Conservation (phyloP, 306 rosid genomes). For the Cicer chorassanicum region DNA sequence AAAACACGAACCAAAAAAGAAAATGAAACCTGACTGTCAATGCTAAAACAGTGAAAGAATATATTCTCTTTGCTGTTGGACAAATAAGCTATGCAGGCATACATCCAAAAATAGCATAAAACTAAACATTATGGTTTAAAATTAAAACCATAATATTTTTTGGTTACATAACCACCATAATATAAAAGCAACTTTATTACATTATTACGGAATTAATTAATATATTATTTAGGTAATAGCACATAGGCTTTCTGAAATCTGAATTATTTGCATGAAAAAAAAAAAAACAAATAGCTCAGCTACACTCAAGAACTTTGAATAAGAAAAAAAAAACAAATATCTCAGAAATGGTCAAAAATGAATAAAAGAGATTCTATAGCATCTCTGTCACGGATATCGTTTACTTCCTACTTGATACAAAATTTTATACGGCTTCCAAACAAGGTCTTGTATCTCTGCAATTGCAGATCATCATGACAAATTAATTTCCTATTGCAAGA, state of each 20-base stretch:
- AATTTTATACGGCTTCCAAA: slow-evolving; percentile 13
- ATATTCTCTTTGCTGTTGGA: slow-evolving; percentile 44
- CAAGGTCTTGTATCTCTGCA: slow-evolving; percentile 36
- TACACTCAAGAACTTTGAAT: slow-evolving; percentile 7
- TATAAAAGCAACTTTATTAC: slow-evolving; percentile 11
- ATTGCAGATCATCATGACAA: slow-evolving; percentile 26
- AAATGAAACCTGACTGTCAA: slow-evolving; percentile 41
- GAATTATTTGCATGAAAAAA: slow-evolving; percentile 2
- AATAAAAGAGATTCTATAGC: slow-evolving; percentile 40
- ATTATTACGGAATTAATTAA: not conserved
- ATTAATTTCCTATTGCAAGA: slow-evolving; percentile 35
- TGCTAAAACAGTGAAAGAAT: slow-evolving; percentile 47
- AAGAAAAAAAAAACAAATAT: not conserved
- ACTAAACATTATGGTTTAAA: slow-evolving; percentile 26
- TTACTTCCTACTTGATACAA: slow-evolving; percentile 37
- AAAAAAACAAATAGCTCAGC: slow-evolving; percentile 16
- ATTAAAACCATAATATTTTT: slow-evolving; percentile 7
- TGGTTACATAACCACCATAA: not conserved
- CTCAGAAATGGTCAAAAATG: slow-evolving; percentile 17
- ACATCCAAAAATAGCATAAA: slow-evolving; percentile 44
- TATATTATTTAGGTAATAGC: slow-evolving; percentile 15
- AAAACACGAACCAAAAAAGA: slow-evolving; percentile 2
- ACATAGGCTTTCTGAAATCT: slow-evolving; percentile 17
- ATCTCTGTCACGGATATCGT: slow-evolving; percentile 32
- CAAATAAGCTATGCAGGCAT: slow-evolving; percentile 47